Conservation (phyloP, 2,329 filamentous ascomycete species). For the Talaromyces sp. region DNA sequence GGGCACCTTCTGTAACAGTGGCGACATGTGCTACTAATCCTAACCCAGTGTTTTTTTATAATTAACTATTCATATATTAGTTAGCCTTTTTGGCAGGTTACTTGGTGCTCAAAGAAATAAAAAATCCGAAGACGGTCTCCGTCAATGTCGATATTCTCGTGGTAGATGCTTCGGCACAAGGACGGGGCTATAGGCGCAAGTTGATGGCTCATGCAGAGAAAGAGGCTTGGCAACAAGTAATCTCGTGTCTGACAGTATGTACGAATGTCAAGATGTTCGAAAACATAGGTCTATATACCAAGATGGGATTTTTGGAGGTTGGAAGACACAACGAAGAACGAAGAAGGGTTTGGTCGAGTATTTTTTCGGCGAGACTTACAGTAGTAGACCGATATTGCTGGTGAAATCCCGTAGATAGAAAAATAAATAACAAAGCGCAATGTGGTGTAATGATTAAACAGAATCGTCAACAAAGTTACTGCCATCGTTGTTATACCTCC, state of each 20-base stretch:
- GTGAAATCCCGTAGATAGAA: neutral
- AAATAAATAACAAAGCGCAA: neutral
- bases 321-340: neutral
- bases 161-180: neutral
- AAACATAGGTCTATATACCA: neutral
- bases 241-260: neutral
- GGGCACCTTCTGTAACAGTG: too few relatives aligned
- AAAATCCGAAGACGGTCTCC: neutral
- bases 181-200: neutral
- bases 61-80: too few relatives aligned
- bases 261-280: neutral
- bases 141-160: neutral
- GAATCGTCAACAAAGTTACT: neutral
- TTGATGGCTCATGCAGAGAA: slow-evolving; percentile 1
- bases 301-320: neutral
- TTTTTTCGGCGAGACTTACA: neutral
- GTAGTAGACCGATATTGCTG: neutral
- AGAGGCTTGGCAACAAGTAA: neutral
- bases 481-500: neutral
- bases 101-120: too few relatives aligned
- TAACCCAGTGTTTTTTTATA: too few relatives aligned
- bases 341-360: neutral
- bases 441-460: neutral
- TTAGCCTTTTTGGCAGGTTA: too few relatives aligned
- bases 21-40: too few relatives aligned